These are phyloP conservation scores for Calonectria crousiana DNA, from an alignment of 2,329 filamentous ascomycete genomes.

Conservation along the genomic window DNA sequence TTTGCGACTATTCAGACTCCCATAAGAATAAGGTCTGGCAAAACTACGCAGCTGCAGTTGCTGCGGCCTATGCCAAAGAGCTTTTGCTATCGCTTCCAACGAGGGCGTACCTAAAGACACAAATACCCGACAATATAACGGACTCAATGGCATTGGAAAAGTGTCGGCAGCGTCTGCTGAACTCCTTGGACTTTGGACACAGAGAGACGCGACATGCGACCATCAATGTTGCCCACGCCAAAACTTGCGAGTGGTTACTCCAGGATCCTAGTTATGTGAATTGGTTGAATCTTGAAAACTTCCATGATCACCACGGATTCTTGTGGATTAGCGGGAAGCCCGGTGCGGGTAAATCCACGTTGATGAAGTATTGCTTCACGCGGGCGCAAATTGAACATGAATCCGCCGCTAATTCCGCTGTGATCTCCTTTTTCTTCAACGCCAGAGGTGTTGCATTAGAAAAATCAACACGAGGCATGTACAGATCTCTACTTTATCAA, in stretches of 20 bases:
- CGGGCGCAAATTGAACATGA: too few relatives aligned
- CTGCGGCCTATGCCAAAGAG: constrained; percentile 5
- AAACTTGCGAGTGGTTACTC: constrained; percentile 4
- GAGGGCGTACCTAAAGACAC: not conserved
- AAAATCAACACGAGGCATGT: not conserved
- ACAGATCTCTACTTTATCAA: not conserved
- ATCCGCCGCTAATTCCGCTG: not conserved
- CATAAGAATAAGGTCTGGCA: constrained; percentile 14
- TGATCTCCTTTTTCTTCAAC: constrained; percentile 6
- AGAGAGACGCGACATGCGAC: not conserved
- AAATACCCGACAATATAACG: too few relatives aligned
- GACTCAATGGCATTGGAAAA: too few relatives aligned
- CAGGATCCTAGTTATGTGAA: not conserved
- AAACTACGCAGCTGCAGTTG: not conserved
- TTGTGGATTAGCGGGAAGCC: constrained; percentile 8
- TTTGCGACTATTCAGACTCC: constrained; percentile 11
- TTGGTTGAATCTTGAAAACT: not conserved
- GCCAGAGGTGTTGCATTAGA: not conserved
- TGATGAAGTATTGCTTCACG: constrained; percentile 4
- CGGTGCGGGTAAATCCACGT: constrained; percentile 2
- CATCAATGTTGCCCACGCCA: not conserved
- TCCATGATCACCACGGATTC: not conserved
- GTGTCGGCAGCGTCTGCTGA: too few relatives aligned
- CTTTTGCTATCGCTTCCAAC: not conserved
- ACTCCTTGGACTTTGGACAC: too few relatives aligned